Evolutionary conservation across 1,139 yeast genomes (phyloP).

Genomic region (Geotrichum australiense): DNA sequence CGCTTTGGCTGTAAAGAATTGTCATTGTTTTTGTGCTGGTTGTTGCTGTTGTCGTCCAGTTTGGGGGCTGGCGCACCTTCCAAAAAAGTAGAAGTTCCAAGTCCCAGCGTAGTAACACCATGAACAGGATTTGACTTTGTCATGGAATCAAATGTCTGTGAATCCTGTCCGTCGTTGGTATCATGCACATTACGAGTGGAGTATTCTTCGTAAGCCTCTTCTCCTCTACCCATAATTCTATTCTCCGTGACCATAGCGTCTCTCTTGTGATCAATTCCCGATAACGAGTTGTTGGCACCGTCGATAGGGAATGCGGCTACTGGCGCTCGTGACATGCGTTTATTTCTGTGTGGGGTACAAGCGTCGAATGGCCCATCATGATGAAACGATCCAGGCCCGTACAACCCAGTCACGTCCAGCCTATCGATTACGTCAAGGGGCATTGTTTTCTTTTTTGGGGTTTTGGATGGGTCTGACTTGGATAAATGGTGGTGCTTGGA

Average conservation of each 20-base stretch:
- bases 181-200: constrained; percentile 7
- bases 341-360: constrained; percentile 92
- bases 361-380: constrained; percentile 99
- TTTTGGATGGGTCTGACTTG: not conserved
- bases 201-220: constrained; percentile 29
- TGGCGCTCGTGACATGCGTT: constrained; percentile 67
- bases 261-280: constrained; percentile 41
- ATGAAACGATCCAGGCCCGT: constrained; percentile 82
- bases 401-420: constrained; percentile 89
- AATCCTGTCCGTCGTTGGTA: not conserved
- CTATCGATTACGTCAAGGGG: constrained; percentile 87
- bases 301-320: constrained; percentile 92
- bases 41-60: constrained; percentile 37
- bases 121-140: constrained; percentile 66
- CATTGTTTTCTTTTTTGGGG: constrained; percentile 34
- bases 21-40: constrained; percentile 27
- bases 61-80: constrained; percentile 95
- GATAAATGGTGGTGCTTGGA: too few species aligned
- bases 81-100: constrained; percentile 83
- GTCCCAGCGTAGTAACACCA: constrained; percentile 78
- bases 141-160: constrained; percentile 52
- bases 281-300: constrained; percentile 86
- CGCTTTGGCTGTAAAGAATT: constrained; percentile 44
- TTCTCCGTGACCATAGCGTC: constrained; percentile 35
- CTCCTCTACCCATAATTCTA: constrained; percentile 30